Evolutionary conservation across 1,284 basidiomycete genomes (phyloP).

Genomic region (Golubevia sp.): DNA sequence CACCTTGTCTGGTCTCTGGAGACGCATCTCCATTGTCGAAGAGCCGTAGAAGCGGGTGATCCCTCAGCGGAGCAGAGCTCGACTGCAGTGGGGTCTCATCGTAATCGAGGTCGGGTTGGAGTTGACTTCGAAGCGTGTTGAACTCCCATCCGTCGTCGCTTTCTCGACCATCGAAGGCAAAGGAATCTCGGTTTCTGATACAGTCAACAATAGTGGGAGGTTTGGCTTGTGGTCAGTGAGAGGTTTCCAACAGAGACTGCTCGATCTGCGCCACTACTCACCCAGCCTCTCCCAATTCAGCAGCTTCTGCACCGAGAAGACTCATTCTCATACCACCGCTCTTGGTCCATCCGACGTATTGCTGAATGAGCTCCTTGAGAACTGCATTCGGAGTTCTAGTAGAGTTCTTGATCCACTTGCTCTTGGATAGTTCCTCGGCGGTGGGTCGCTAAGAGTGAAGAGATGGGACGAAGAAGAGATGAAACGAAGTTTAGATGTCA

Average conservation of each 20-base stretch:
- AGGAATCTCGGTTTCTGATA: conserved; percentile 33
- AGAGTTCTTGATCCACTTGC: conserved; percentile 87
- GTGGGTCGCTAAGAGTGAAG: conserved; percentile 71
- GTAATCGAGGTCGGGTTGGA: neutral
- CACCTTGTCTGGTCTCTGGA: neutral
- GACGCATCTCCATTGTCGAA: conserved; percentile 21
- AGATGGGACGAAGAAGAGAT: neutral
- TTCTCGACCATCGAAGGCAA: conserved; percentile 36
- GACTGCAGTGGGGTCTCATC: neutral
- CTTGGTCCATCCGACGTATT: conserved; percentile 77
- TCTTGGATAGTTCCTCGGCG: conserved; percentile 85
- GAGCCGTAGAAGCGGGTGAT: conserved; percentile 40
- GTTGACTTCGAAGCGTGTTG: conserved; percentile 23
- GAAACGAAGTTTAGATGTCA: neutral
- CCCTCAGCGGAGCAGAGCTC: conserved; percentile 19
- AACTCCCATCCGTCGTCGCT: conserved; percentile 44
- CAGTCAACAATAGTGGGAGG: too few relatives aligned
- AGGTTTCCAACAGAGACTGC: too few relatives aligned
- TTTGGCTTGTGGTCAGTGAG: neutral
- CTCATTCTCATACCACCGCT: conserved; percentile 79
- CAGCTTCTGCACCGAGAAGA: conserved; percentile 65
- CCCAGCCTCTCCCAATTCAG: too few relatives aligned
- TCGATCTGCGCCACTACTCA: too few relatives aligned
- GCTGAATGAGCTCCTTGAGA: conserved; percentile 81
- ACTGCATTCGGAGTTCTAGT: conserved; percentile 73